Percentiles rank a stretch among this genome's conserved stretches.
Conservation (phyloP, 306 rosid genomes). For the Fragaria ananassa region DNA sequence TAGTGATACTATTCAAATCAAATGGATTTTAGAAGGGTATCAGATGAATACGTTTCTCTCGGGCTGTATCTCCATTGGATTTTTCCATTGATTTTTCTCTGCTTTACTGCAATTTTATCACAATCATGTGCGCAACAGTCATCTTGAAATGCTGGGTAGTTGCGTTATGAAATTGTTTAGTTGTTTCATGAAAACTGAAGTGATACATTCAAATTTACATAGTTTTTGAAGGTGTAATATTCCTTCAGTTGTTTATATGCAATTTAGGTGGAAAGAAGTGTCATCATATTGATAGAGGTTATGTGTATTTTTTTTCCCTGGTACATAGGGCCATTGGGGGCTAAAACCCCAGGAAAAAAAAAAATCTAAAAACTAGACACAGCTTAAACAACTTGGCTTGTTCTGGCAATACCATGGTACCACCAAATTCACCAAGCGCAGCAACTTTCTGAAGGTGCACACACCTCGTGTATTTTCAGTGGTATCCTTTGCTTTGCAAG, state of each 20-base stretch:
- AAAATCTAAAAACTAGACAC: neutral
- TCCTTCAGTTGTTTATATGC: neutral
- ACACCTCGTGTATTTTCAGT: too few species aligned
- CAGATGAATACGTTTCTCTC: slow-evolving; percentile 9
- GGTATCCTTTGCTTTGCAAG: neutral
- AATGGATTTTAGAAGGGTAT: slow-evolving; percentile 7
- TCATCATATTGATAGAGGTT: neutral
- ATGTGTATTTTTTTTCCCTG: neutral
- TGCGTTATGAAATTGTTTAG: neutral
- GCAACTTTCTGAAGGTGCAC: neutral
- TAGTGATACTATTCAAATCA: neutral
- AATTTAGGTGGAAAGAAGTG: neutral
- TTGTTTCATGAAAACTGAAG: neutral
- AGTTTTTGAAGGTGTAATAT: neutral
- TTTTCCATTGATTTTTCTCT: slow-evolving; percentile 1
- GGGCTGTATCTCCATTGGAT: slow-evolving; percentile 28
- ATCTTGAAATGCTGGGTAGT: neutral
- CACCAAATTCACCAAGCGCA: neutral
- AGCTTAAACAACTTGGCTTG: neutral
- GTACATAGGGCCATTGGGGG: neutral
- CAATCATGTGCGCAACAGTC: neutral
- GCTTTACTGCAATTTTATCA: slow-evolving; percentile 5
- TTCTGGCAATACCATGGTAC: neutral
- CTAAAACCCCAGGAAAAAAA: neutral
- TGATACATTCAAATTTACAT: neutral